Conservation (phyloP, 2,329 filamentous ascomycete species). For the Colletotrichum sp. region DNA sequence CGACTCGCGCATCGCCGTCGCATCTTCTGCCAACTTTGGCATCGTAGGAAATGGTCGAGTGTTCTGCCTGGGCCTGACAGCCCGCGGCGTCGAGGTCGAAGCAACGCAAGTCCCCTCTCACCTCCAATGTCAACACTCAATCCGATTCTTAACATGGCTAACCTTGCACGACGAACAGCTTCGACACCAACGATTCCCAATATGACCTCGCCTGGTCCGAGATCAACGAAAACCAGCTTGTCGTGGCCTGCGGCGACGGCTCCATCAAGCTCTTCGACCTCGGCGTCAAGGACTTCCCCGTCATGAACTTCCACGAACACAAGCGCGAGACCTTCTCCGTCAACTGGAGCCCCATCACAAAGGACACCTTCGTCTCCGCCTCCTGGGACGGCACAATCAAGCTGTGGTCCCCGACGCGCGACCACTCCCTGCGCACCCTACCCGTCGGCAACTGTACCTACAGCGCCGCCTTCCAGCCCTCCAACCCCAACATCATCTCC, state of each 20-base stretch:
- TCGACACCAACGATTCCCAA: constrained; percentile 95
- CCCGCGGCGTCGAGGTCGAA: constrained; percentile 82
- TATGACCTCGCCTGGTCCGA: constrained; percentile 97
- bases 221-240: constrained; percentile 91
- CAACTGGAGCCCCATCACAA: constrained; percentile 88
- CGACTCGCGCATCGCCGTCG: constrained; percentile 91
- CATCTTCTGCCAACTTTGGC: constrained; percentile 92
- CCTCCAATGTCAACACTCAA: neutral
- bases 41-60: constrained; percentile 94
- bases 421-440: constrained; percentile 79
- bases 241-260: constrained; percentile 90
- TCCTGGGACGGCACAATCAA: constrained; percentile 98
- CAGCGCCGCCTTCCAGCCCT: constrained; percentile 87
- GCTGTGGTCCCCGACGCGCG: constrained; percentile 87
- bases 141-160: neutral
- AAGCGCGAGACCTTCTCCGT: constrained; percentile 92
- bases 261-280: constrained; percentile 95
- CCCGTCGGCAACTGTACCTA: constrained; percentile 95
- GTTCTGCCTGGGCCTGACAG: constrained; percentile 82
- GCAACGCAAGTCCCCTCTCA: constrained; percentile 65
- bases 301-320: constrained; percentile 93
- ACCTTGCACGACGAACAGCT: constrained; percentile 55
- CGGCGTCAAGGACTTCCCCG: constrained; percentile 79
- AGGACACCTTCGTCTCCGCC: constrained; percentile 87
- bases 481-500: constrained; percentile 83